phyloP scores from a whole-genome alignment of 2,329 filamentous ascomycete genomes.

The Fusarium equiseti region DNA sequence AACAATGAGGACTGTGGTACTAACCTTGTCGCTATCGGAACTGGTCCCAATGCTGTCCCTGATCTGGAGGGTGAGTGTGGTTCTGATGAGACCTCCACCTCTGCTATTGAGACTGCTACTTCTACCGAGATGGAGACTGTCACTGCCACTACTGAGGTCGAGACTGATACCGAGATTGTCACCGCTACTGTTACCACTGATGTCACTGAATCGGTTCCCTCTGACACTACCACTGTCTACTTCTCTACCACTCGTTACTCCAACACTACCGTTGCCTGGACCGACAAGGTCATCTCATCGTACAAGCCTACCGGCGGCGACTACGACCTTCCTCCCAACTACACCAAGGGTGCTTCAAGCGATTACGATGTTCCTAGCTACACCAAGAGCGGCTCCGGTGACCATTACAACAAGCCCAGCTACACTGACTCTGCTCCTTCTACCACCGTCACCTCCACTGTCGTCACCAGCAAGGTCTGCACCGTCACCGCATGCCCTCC shows the following conservation, averaged over 20 bases:
- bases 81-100: constrained; percentile 28
- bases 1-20: constrained; percentile 56
- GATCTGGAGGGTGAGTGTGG: constrained; percentile 50
- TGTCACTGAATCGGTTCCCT: constrained; percentile 1
- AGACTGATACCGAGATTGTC: constrained; percentile 4
- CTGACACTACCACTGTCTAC: constrained; percentile 22
- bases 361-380: not conserved
- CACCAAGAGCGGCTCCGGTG: constrained; percentile 1
- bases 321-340: not conserved
- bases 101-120: constrained; percentile 10
- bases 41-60: constrained; percentile 55
- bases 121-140: constrained; percentile 23
- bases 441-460: constrained; percentile 47
- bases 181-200: constrained; percentile 6
- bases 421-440: constrained; percentile 14
- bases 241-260: constrained; percentile 30
- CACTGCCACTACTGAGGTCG: not conserved
- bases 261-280: constrained; percentile 30
- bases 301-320: not conserved
- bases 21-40: constrained; percentile 53
- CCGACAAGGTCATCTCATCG: not conserved
- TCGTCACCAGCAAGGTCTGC: constrained; percentile 47
- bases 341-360: not conserved
- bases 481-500: constrained; percentile 51
- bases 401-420: constrained; percentile 21